A percentile compares a stretch with the other conserved stretches of the same genome.
Conservation (phyloP, 345 rosid species). For the Lumnitzera littorea region DNA sequence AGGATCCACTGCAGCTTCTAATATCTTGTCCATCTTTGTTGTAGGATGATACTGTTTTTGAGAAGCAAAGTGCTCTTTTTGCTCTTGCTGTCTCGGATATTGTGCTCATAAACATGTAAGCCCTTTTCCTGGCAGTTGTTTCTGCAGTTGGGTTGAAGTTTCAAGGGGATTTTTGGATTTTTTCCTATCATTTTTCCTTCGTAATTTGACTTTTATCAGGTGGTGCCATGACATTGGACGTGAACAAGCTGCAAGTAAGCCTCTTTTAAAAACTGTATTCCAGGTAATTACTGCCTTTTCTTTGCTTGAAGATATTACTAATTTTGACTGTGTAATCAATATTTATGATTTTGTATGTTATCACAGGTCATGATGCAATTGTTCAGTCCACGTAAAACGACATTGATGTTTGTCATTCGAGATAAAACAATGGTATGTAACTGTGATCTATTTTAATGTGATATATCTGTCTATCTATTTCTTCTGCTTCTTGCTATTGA, state of each 20-base stretch:
- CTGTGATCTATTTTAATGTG: not conserved
- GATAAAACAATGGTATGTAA: slow-evolving; percentile 86
- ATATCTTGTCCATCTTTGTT: slow-evolving; percentile 7
- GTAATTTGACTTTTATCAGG: slow-evolving; percentile 38
- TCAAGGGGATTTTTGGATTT: not conserved
- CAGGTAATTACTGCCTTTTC: slow-evolving; percentile 52
- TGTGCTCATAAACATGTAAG: slow-evolving; percentile 97
- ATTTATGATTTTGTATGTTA: slow-evolving; percentile 16
- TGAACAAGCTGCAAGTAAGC: slow-evolving; percentile 99
- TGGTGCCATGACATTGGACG: slow-evolving; percentile 99
- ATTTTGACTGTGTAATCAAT: slow-evolving; percentile 7
- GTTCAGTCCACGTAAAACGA: slow-evolving; percentile 98
- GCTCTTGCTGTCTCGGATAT: slow-evolving; percentile 99
- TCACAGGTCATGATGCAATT: slow-evolving; percentile 96
- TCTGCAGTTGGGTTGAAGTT: not conserved
- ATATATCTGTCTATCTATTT: slow-evolving; percentile 1
- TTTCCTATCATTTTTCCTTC: slow-evolving; percentile 6
- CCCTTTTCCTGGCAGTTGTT: slow-evolving; percentile 5
- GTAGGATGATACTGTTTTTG: slow-evolving; percentile 98
- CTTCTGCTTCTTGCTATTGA: not conserved
- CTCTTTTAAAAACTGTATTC: slow-evolving; percentile 94
- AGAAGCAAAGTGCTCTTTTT: slow-evolving; percentile 99
- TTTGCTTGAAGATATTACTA: slow-evolving; percentile 11
- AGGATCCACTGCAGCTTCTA: no score
- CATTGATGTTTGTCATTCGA: slow-evolving; percentile 96